Evolutionary conservation across 2,329 filamentous ascomycete genomes (phyloP), one percentile per base, ranked within the genome.

Genomic region (Helicocarpus griseus): DNA sequence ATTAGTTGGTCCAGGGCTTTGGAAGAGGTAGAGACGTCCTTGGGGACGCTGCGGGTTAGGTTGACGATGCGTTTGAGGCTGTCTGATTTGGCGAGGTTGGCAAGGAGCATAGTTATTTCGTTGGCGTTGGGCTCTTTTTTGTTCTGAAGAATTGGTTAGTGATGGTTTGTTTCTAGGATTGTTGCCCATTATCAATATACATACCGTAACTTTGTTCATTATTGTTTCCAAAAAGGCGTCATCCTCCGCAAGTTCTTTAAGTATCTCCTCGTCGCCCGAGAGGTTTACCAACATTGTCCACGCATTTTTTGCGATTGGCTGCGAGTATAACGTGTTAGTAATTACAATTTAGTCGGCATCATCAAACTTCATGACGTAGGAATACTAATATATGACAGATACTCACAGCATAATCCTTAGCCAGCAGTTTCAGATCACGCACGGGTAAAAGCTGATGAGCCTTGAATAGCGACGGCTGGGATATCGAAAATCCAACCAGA

Each of bases 241-340:
- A 64, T 98, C 91, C 17, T 79, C 80, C 0, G 83, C 84, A 21
- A 97, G 73, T 49, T 73, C 75, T 57, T 87, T 78, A 38, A 95
- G 73, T 2, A 97, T 76, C 49, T 90, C 86, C 11, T 74, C 72
- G 60, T 97, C 90, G 14, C 93, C 74, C 66, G 95, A 96, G 61
- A 97, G 80, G 55, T 98, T 83, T 59, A 96, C 91, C 41, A 76
- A 62, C 48, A 75, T 75, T 13, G 83, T 94, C 59, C 96, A 73
- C 35, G 87, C 90, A 81, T 95, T 86, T 66, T 93, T 88, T n/a
- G 91, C 87, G 55, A 96, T 95, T 67, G 86, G 82, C 83, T 94
- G 56, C 3, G 41, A 13, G 36, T 26, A 41, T 36, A 49, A 39
- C 46, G 54, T 31, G 26, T 22, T 31, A 36, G 46, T 54, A 46